Evolutionary conservation across 495 filamentous ascomycete species (phyloP).

Genomic region (Xylaria venustula): DNA sequence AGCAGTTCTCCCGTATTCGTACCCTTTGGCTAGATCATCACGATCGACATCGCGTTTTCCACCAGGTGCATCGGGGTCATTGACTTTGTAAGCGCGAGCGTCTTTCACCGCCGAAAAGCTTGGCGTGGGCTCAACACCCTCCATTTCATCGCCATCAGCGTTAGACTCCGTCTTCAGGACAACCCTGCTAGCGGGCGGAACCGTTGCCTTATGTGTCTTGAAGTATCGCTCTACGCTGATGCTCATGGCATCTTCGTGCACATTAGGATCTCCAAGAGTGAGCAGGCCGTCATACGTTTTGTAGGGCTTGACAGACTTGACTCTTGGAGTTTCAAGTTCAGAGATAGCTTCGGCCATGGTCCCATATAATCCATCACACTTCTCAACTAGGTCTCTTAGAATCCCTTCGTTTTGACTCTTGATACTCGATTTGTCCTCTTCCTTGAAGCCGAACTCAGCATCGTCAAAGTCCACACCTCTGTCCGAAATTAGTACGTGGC

Average conservation of each 20-base stretch:
- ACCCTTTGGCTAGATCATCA: constrained; percentile 87
- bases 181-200: constrained; percentile 74
- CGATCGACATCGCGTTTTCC: constrained; percentile 81
- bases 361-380: constrained; percentile 67
- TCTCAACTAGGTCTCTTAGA: constrained; percentile 61
- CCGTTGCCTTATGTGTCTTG: constrained; percentile 70
- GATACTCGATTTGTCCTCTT: constrained; percentile 74
- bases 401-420: constrained; percentile 71
- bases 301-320: constrained; percentile 71
- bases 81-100: constrained; percentile 74
- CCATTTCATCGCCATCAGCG: constrained; percentile 39
- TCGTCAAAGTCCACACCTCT: constrained; percentile 97
- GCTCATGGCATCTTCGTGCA: constrained; percentile 72
- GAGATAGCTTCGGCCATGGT: constrained; percentile 83
- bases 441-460: constrained; percentile 83
- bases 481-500: not conserved
- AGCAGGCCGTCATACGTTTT: constrained; percentile 77
- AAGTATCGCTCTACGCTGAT: constrained; percentile 92
- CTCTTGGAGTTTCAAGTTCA: constrained; percentile 64
- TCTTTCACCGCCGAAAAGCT: constrained; percentile 66
- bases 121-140: constrained; percentile 42
- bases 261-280: constrained; percentile 71
- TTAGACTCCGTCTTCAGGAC: constrained; percentile 46
- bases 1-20: constrained; percentile 88
- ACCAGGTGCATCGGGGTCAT: constrained; percentile 68